Evolutionary conservation across 2,329 filamentous ascomycete genomes (phyloP).

Genomic region (Penicillium italicum): DNA sequence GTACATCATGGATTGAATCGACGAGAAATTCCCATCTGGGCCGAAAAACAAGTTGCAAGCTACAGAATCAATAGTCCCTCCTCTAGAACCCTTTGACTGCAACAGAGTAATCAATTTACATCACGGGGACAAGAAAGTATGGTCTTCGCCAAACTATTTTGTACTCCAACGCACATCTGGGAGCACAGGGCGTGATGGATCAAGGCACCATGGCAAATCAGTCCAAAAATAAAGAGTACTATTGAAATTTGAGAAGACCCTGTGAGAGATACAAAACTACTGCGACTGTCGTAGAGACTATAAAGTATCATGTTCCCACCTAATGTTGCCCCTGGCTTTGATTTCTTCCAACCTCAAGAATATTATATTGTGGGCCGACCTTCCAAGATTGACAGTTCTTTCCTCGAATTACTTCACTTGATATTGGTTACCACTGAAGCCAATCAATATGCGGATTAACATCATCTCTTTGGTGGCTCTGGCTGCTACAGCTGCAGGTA

Average conservation of each 20-base stretch:
- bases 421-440: background rate
- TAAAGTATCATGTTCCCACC: slow-evolving; percentile 9
- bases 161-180: slow-evolving; percentile 14
- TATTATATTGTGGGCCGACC: background rate
- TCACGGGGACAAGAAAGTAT: background rate
- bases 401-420: background rate
- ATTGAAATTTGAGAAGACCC: slow-evolving; percentile 2
- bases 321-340: slow-evolving; percentile 1
- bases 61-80: background rate
- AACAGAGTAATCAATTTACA: background rate
- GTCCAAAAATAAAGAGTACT: slow-evolving; percentile 13
- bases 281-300: slow-evolving; percentile 2
- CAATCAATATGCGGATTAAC: slow-evolving; percentile 29
- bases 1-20: slow-evolving; percentile 12
- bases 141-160: slow-evolving; percentile 4
- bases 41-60: slow-evolving; percentile 8
- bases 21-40: slow-evolving; percentile 11
- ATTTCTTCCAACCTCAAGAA: slow-evolving; percentile 5
- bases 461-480: slow-evolving; percentile 27
- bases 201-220: slow-evolving; percentile 10
- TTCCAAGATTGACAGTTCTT: background rate
- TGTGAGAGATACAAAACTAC: background rate
- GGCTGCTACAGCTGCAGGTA: slow-evolving; percentile 31
- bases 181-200: slow-evolving; percentile 17
- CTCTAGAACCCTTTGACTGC: background rate